A percentile compares a stretch with the other conserved stretches of the same genome.
Evolutionary conservation across 2,329 filamentous ascomycete species (phyloP).

Genomic region (Tolypocladium album): DNA sequence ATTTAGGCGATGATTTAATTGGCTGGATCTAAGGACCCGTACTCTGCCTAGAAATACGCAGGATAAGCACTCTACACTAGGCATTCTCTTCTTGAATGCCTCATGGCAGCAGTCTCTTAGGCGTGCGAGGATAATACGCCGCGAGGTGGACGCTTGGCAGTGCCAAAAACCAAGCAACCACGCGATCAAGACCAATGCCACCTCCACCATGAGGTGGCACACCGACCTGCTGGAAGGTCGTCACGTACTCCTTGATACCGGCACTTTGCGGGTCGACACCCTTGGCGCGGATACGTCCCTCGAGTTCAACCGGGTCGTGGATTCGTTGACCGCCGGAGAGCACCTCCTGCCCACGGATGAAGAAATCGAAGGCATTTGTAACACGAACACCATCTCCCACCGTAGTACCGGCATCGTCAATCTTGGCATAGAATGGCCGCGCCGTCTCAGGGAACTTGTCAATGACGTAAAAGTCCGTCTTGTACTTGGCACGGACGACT

Average conservation of each 20-base stretch:
- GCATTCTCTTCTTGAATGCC: neutral
- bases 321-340: conserved; percentile 88
- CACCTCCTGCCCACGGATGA: conserved; percentile 88
- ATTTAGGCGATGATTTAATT: no score
- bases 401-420: conserved; percentile 39
- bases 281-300: conserved; percentile 65
- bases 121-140: conserved; percentile 47
- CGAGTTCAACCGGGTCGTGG: conserved; percentile 65
- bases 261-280: conserved; percentile 66
- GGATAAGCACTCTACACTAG: no score
- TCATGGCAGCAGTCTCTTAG: conserved; percentile 45
- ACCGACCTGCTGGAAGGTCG: conserved; percentile 71
- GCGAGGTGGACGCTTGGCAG: conserved; percentile 49
- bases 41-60: no score
- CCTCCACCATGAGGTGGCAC: conserved; percentile 86
- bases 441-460: conserved; percentile 91
- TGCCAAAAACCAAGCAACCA: conserved; percentile 57
- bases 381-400: neutral
- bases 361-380: conserved; percentile 25
- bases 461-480: conserved; percentile 92
- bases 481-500: conserved; percentile 77
- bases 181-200: conserved; percentile 80
- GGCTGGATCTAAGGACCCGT: no score
- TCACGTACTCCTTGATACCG: conserved; percentile 81
- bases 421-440: conserved; percentile 77